These are phyloP conservation scores for Exophiala sp. DNA, from an alignment of 2,329 filamentous ascomycete genomes.

Conservation along the genomic window DNA sequence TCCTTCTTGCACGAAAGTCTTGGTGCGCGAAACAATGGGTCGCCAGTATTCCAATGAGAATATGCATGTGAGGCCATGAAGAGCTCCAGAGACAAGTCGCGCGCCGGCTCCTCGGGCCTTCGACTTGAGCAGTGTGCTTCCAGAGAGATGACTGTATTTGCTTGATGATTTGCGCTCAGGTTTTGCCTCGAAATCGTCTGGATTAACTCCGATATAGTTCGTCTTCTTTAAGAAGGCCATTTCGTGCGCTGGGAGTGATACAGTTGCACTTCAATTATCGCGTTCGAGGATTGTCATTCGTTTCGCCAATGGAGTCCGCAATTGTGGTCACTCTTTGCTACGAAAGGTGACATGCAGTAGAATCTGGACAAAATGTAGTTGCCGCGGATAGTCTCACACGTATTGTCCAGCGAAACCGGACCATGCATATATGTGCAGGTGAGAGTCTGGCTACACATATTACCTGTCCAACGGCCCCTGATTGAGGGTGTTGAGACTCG, in stretches of 20 bases:
- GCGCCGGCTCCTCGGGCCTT: not conserved
- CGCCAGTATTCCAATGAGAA: conserved; percentile 2
- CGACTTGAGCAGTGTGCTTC: not conserved
- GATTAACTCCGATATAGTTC: conserved; percentile 4
- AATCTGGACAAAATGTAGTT: too few relatives aligned
- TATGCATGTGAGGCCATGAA: not conserved
- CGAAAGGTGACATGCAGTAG: too few relatives aligned
- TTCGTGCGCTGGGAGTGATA: not conserved
- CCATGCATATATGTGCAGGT: too few relatives aligned
- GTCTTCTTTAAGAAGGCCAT: not conserved
- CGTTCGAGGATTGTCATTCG: too few relatives aligned
- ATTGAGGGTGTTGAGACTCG: too few relatives aligned
- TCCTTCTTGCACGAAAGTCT: conserved; percentile 2
- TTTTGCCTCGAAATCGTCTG: conserved; percentile 1
- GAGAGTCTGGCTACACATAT: too few relatives aligned
- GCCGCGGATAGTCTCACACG: too few relatives aligned
- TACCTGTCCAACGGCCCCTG: too few relatives aligned
- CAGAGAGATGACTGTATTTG: not conserved
- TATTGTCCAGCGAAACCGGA: too few relatives aligned
- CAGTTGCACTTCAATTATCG: too few relatives aligned
- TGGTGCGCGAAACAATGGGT: not conserved
- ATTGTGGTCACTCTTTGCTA: too few relatives aligned
- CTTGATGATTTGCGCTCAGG: not conserved
- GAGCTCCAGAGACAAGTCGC: not conserved
- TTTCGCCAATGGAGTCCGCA: too few relatives aligned